Conservation (phyloP, 2,329 filamentous ascomycete species). For the Orbilia blumenaviensis region DNA sequence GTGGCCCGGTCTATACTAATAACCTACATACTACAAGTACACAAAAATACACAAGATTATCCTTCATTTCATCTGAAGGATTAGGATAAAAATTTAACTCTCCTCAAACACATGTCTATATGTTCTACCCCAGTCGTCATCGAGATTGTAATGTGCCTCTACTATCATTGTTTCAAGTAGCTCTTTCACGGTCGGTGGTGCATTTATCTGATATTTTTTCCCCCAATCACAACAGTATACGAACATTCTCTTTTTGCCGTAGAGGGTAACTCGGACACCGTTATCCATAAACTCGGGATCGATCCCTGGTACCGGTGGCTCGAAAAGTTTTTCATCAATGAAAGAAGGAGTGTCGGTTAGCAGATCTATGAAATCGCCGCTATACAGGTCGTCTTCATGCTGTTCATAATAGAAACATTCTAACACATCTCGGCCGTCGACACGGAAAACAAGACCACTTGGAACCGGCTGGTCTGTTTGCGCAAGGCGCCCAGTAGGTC, state of each 20-base stretch:
- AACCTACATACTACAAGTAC: too few relatives aligned
- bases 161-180: not conserved
- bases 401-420: not conserved
- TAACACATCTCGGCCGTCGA: not conserved
- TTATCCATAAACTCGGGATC: not conserved
- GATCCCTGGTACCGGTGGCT: not conserved
- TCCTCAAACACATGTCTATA: not conserved
- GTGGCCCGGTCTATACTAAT: too few relatives aligned
- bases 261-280: not conserved
- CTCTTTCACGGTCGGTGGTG: slow-evolving; percentile 5
- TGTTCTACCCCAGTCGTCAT: not conserved
- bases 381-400: not conserved
- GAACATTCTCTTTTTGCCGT: slow-evolving; percentile 14
- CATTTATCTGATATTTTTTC: not conserved
- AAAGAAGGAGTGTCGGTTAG: not conserved
- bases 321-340: slow-evolving; percentile 15
- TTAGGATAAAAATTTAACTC: not conserved
- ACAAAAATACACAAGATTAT: too few relatives aligned
- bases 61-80: too few relatives aligned
- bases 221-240: slow-evolving; percentile 3
- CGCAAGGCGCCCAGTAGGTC: not conserved
- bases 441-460: not conserved
- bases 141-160: not conserved
- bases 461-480: not conserved
- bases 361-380: not conserved